A percentile compares a stretch with the other conserved stretches of the same genome.
phyloP scores from a whole-genome alignment of 1,284 basidiomycete genomes.

The Cryptococcus neoformans region DNA sequence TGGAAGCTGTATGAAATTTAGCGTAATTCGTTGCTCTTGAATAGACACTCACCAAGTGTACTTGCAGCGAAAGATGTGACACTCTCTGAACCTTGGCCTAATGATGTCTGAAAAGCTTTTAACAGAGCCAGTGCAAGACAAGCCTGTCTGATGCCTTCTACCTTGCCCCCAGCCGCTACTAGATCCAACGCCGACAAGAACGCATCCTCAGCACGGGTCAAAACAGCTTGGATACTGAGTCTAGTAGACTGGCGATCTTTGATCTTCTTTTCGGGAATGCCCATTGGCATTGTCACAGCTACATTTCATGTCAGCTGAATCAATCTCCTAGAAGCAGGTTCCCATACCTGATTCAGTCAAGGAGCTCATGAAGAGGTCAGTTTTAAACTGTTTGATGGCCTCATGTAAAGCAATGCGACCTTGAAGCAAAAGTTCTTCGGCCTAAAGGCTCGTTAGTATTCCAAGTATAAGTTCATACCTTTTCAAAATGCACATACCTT shows the following conservation, averaged over 20 bases:
- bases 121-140: slow-evolving; percentile 67
- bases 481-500: slow-evolving; percentile 28
- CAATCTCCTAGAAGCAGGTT: background rate
- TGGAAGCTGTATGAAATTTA: slow-evolving; percentile 54
- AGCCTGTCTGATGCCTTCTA: slow-evolving; percentile 68
- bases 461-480: background rate
- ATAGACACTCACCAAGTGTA: slow-evolving; percentile 60
- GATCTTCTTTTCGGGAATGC: slow-evolving; percentile 57
- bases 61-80: slow-evolving; percentile 59
- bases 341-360: slow-evolving; percentile 69
- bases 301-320: background rate
- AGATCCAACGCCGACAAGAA: slow-evolving; percentile 65
- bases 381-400: slow-evolving; percentile 70
- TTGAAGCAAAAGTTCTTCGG: slow-evolving; percentile 67
- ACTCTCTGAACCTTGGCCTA: slow-evolving; percentile 59
- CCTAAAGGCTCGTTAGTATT: slow-evolving; percentile 50
- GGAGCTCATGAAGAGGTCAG: slow-evolving; percentile 82
- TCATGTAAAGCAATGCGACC: slow-evolving; percentile 70
- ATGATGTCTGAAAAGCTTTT: slow-evolving; percentile 69
- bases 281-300: slow-evolving; percentile 84
- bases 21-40: background rate
- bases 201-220: slow-evolving; percentile 64
- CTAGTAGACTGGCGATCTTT: slow-evolving; percentile 52
- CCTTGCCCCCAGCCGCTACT: slow-evolving; percentile 60
- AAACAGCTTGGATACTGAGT: slow-evolving; percentile 60